A percentile compares a stretch with the other conserved stretches of the same genome.
phyloP scores from a whole-genome alignment of 805 yeast genomes.

The Teunomyces funiuensis region DNA sequence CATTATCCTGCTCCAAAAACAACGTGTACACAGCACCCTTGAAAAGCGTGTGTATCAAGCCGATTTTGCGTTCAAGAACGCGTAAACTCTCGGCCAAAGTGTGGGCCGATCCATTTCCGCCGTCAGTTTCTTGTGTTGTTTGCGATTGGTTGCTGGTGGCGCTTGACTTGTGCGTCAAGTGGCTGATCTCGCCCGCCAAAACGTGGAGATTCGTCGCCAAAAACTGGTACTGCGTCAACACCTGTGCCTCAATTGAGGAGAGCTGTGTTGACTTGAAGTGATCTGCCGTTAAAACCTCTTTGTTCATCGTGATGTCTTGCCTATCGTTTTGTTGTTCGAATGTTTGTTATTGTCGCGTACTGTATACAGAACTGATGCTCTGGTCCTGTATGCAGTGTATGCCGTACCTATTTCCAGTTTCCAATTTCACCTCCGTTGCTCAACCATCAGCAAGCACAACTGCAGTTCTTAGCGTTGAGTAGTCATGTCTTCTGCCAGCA shows the following conservation, averaged over 20 bases:
- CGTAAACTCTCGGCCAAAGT: slow-evolving; percentile 49
- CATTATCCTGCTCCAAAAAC: slow-evolving; percentile 48
- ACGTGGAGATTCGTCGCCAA: slow-evolving; percentile 33
- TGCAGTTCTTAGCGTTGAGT: neutral
- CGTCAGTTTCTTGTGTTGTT: slow-evolving; percentile 5
- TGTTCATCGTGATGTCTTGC: neutral
- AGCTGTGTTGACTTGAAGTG: slow-evolving; percentile 18
- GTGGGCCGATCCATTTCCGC: slow-evolving; percentile 23
- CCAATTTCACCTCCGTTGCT: too few species aligned
- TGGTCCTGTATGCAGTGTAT: too few species aligned
- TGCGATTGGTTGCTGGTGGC: slow-evolving; percentile 3
- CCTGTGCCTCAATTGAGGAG: slow-evolving; percentile 31
- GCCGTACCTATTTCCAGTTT: neutral
- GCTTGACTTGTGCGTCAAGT: slow-evolving; percentile 20
- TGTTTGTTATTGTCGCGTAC: neutral
- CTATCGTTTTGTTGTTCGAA: neutral
- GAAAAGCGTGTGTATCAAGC: slow-evolving; percentile 63
- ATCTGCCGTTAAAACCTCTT: slow-evolving; percentile 12
- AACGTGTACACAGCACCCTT: slow-evolving; percentile 71
- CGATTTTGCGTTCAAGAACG: slow-evolving; percentile 60
- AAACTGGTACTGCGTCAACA: slow-evolving; percentile 38
- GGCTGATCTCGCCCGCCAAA: slow-evolving; percentile 33
- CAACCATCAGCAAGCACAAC: too few species aligned
- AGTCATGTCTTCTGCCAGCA: neutral
- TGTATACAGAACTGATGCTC: neutral